These are phyloP conservation scores for Zychaea mexicana DNA, from an alignment of 371 early-diverging fungal genomes.

Conservation along the genomic window DNA sequence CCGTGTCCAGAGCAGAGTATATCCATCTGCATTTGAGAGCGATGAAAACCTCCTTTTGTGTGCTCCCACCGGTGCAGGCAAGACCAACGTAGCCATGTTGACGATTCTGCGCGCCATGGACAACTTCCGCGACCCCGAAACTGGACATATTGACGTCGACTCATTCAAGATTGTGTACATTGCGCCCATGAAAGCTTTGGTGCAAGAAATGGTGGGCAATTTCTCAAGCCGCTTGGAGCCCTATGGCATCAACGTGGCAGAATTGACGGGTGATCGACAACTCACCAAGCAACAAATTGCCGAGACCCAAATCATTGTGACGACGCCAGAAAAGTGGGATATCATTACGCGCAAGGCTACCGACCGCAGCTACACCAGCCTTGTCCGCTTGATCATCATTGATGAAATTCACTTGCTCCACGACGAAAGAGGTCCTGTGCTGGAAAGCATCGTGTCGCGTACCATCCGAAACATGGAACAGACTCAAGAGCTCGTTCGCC, in stretches of 20 bases:
- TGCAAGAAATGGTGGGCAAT: constrained; percentile 96
- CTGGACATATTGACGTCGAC: constrained; percentile 81
- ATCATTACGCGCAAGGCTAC: constrained; percentile 96
- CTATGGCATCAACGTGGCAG: constrained; percentile 90
- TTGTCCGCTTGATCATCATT: constrained; percentile 95
- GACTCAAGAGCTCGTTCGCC: constrained; percentile 88
- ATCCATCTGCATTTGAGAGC: constrained; percentile 81
- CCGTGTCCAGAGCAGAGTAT: constrained; percentile 92
- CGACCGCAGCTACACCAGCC: constrained; percentile 88
- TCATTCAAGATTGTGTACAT: constrained; percentile 98
- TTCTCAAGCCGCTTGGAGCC: constrained; percentile 79
- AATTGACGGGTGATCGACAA: constrained; percentile 99
- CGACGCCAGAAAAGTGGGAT: constrained; percentile 99
- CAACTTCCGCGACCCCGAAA: constrained; percentile 74
- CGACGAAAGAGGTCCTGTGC: constrained; percentile 98
- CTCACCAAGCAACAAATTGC: constrained; percentile 93
- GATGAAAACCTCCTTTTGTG: constrained; percentile 97
- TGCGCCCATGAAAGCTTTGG: constrained; percentile 99
- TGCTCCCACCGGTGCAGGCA: constrained; percentile 99
- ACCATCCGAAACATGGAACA: constrained; percentile 90
- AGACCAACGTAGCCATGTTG: constrained; percentile 98
- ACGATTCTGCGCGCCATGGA: constrained; percentile 88
- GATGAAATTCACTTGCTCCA: constrained; percentile 99
- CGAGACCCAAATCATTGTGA: constrained; percentile 97
- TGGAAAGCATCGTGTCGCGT: constrained; percentile 97